Evolutionary conservation across 1,284 basidiomycete species (phyloP).

Genomic region (Inonotus hispidus): DNA sequence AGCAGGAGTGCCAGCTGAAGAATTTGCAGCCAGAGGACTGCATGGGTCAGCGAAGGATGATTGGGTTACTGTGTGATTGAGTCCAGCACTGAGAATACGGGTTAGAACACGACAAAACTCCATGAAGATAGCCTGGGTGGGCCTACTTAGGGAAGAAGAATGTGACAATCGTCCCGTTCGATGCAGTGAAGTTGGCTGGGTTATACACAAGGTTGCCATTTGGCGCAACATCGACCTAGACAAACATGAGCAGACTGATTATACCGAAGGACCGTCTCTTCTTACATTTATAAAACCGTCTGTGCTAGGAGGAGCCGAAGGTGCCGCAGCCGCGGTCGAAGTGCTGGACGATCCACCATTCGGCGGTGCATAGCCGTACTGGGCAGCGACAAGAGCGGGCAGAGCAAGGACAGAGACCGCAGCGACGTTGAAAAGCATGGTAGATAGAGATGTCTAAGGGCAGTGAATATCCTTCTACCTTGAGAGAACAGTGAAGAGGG

Average conservation of each 20-base stretch:
- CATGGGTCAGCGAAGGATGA: conserved; percentile 45
- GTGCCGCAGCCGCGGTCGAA: conserved; percentile 27
- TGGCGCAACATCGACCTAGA: conserved; percentile 43
- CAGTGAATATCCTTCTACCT: background rate
- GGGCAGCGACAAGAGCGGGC: conserved; percentile 35
- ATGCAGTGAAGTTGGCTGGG: conserved; percentile 18
- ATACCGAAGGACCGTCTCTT: conserved; percentile 4
- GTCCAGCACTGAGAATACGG: conserved; percentile 21
- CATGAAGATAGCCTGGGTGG: background rate
- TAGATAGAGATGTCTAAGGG: background rate
- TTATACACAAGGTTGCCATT: conserved; percentile 27
- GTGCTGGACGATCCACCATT: conserved; percentile 24
- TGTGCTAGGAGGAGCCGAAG: conserved; percentile 40
- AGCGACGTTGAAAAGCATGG: conserved; percentile 12
- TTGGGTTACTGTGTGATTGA: conserved; percentile 51
- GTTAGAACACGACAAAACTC: background rate
- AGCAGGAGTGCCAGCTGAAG: conserved; percentile 28
- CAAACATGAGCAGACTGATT: background rate
- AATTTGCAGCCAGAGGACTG: conserved; percentile 36
- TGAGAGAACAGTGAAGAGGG: background rate
- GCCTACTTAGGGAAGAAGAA: conserved; percentile 49
- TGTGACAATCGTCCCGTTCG: conserved; percentile 41
- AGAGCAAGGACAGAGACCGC: conserved; percentile 22
- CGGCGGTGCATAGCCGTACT: conserved; percentile 32
- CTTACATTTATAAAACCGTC: conserved; percentile 41